Base-by-base conservation (phyloP, 768 basidiomycete species). In the Boletellus sp. region DNA sequence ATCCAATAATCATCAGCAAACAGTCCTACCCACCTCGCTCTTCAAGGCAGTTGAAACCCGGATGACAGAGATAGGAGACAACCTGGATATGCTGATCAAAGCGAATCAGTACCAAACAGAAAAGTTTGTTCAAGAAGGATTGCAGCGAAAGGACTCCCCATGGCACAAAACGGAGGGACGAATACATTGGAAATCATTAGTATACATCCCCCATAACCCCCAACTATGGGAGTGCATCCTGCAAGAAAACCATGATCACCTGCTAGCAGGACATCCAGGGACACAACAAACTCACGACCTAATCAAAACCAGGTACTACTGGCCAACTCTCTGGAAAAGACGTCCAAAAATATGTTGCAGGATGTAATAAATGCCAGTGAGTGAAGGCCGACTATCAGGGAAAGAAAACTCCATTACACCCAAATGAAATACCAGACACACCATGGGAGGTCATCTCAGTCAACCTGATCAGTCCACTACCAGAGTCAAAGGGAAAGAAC, bases 241-340 rank as follows among this genome's bases (percentile, higher is more conserved):
- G 3, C 1, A 3, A 2, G 20, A 32, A 32, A 32, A 45, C 6
- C 45, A 37, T 3, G 6, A 46, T 8, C 36, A 46, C 13, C 45
- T 17, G 0, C 11, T 37, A 0, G 12, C 12, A 0, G 11, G 35
- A 28, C 45, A 46, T 11, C 50, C 24, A 72, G 72, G 72, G 49
- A 20, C 28, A 1, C 17, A 26, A 5, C 12, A 6, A 2, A 48
- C 13, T 0, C 9, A 16, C 0, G 33, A 33, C 6, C 37, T 42
- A 0, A 26, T 46, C 10, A 37, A 6, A 6, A 6, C 3, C 2
- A 17, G 37, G 12, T 37, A 46, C 10, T 46, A 37, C 6, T 46
- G 45, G 45, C 36, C 36, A 2, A 28, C 23, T 1, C 9, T 46
- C 1, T 6, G 8, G 0, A n/a, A 4, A 8, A 3, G 36, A 37